Evolutionary conservation across 768 basidiomycete species (phyloP).

Genomic region (Boletus huronensis): DNA sequence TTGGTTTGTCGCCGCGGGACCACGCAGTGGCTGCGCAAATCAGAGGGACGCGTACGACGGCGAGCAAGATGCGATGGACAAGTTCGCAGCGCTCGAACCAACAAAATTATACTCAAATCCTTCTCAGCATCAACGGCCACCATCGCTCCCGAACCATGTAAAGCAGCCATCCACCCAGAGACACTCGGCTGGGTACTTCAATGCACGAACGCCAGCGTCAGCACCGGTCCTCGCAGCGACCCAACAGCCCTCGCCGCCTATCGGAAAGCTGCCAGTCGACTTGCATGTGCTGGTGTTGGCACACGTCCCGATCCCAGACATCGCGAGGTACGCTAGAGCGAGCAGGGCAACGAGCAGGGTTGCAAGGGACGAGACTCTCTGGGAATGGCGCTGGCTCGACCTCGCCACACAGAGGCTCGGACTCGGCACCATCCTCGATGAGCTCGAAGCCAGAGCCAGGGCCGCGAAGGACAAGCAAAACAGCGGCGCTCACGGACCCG

Average conservation of each 20-base stretch:
- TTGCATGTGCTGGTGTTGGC: conserved; percentile 72
- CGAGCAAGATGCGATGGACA: conserved; percentile 56
- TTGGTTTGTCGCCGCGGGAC: not conserved
- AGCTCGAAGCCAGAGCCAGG: conserved; percentile 47
- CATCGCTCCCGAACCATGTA: conserved; percentile 9
- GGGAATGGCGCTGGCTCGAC: conserved; percentile 70
- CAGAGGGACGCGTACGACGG: not conserved
- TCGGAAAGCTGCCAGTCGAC: conserved; percentile 78
- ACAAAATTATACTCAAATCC: conserved; percentile 47
- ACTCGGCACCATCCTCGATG: conserved; percentile 50
- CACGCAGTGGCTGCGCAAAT: conserved; percentile 12
- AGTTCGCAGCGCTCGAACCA: conserved; percentile 83
- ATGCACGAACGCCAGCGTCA: not conserved
- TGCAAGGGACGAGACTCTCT: conserved; percentile 68
- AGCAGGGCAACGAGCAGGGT: conserved; percentile 63
- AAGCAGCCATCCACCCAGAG: conserved; percentile 8
- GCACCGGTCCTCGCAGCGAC: conserved; percentile 17
- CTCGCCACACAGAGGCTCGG: conserved; percentile 48
- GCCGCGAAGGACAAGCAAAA: conserved; percentile 33
- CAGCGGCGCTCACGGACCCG: conserved; percentile 45
- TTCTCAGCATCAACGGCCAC: conserved; percentile 29
- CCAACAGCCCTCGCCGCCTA: conserved; percentile 36
- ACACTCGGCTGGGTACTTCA: conserved; percentile 8
- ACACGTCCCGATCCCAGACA: conserved; percentile 74
- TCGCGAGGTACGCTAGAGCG: conserved; percentile 69